Base-by-base conservation (phyloP, 2,329 filamentous ascomycete species). In the Neocucurbitaria cava region DNA sequence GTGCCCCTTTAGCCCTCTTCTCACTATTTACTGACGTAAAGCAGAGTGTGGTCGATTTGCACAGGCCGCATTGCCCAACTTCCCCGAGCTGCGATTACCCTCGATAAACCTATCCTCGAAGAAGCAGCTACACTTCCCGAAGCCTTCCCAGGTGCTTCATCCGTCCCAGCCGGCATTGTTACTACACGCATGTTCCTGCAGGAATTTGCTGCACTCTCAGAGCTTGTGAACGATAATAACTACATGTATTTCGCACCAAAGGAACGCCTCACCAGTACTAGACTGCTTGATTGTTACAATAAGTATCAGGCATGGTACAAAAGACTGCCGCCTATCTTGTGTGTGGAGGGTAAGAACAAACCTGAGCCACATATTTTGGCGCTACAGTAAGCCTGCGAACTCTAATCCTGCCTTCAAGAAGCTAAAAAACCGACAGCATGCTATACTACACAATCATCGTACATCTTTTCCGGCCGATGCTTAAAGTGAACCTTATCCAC, bases 231-330 rank as follows among this genome's bases (percentile, higher is more conserved):
- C 69, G 84, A 89, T 62, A 88, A 87, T 26, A 79, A 90, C 18
- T 89, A 88, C 67, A 83, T 89, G 35, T 82, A 91, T n/a, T 89
- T 91, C 68, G 87, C 89, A 3, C 89, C 89, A 0, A 86, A 84
- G 13, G 82, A 83, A 50, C 84, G 84, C 5, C 79, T 91, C 40
- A 89, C 85, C 0, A 87, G 86, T 59, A 82, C 83, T 35, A 84
- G 85, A 35, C 77, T 92, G 1, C 77, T 90, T 8, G 81, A 79
- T 43, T 85, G 85, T 23, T 91, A 92, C 61, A 85, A 83, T 0
- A 83, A 87, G 61, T 92, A 90, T 62, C 79, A 90, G 15, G 83
- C 85, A 47, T 92, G 89, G 89, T 91, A 91, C 69, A 84, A 85
- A 52, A 79, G 78, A 23, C 83, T 92, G 54, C 89, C 89, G 0